Conservation (phyloP, 148 eudicot genomes). For the Drosera capensis region DNA sequence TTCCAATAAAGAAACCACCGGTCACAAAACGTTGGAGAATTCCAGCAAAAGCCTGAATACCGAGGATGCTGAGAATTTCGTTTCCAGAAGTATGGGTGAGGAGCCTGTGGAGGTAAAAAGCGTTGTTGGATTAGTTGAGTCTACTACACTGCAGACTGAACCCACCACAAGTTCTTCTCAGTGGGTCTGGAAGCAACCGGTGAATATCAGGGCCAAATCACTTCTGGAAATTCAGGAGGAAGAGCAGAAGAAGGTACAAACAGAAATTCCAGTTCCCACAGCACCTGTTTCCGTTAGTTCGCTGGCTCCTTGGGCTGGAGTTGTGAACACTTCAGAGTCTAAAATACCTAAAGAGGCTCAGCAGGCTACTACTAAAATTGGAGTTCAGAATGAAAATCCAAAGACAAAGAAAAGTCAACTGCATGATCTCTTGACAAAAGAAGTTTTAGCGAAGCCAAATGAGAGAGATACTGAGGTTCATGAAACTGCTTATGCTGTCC, state of each 20-base stretch:
- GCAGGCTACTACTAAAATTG: slow-evolving; percentile 16
- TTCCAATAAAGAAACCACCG: slow-evolving; percentile 7
- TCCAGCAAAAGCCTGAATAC: slow-evolving; percentile 7
- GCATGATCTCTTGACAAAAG: slow-evolving; percentile 66
- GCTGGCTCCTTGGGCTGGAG: slow-evolving; percentile 71
- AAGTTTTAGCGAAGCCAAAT: slow-evolving; percentile 28
- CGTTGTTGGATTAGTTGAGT: slow-evolving; percentile 14
- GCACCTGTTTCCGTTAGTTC: slow-evolving; percentile 28
- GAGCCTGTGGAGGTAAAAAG: slow-evolving; percentile 14
- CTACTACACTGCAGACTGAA: slow-evolving; percentile 10
- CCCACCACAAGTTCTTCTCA: slow-evolving; percentile 21
- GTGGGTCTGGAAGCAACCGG: slow-evolving; percentile 87
- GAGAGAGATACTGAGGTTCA: slow-evolving; percentile 23
- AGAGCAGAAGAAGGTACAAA: slow-evolving; percentile 54
- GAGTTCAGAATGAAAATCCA: slow-evolving; percentile 17
- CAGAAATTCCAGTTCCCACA: slow-evolving; percentile 26
- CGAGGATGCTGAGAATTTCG: slow-evolving; percentile 13
- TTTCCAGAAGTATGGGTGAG: slow-evolving; percentile 11
- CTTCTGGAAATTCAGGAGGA: slow-evolving; percentile 90
- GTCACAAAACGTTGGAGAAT: slow-evolving; percentile 10
- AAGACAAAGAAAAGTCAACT: slow-evolving; percentile 55
- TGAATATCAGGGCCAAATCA: slow-evolving; percentile 73
- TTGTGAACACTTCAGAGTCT: slow-evolving; percentile 26
- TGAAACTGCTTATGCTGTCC: slow-evolving; percentile 14
- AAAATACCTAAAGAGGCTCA: slow-evolving; percentile 21